Evolutionary conservation across 495 filamentous ascomycete species (phyloP).

Genomic region (Penicillium simplicissimum): DNA sequence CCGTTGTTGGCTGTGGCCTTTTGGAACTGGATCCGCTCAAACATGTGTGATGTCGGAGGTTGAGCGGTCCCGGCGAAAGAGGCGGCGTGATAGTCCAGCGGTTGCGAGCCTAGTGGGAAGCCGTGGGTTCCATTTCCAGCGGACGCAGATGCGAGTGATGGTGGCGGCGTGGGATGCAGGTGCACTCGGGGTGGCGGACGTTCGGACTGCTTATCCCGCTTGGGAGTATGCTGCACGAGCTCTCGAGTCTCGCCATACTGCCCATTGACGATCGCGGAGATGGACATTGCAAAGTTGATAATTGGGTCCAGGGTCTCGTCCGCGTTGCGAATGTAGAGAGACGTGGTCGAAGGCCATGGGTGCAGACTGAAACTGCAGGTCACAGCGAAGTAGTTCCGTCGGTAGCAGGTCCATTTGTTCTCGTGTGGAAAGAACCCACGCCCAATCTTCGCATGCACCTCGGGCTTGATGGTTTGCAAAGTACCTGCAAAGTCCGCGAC

Average conservation of each 20-base stretch:
- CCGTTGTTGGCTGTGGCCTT: constrained; percentile 96
- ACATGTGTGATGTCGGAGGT: constrained; percentile 58
- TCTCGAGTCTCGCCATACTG: constrained; percentile 77
- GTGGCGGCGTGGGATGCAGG: constrained; percentile 65
- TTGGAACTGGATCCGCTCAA: constrained; percentile 96
- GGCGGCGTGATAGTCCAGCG: constrained; percentile 44
- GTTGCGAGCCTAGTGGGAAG: constrained; percentile 36
- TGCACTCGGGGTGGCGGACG: constrained; percentile 70
- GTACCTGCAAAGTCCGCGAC: constrained; percentile 47
- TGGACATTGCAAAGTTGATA: constrained; percentile 73
- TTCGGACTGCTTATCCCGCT: constrained; percentile 90
- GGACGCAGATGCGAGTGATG: constrained; percentile 38
- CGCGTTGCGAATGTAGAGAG: constrained; percentile 40
- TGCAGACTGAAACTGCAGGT: constrained; percentile 76
- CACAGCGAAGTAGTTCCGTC: constrained; percentile 92
- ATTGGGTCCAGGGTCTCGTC: constrained; percentile 60
- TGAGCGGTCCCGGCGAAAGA: constrained; percentile 36
- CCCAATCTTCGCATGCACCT: constrained; percentile 83
- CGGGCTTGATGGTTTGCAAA: constrained; percentile 62
- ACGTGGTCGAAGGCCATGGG: constrained; percentile 48
- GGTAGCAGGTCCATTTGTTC: constrained; percentile 92
- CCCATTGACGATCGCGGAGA: constrained; percentile 81
- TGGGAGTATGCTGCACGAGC: constrained; percentile 91
- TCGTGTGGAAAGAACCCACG: constrained; percentile 90
- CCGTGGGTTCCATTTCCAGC: constrained; percentile 28